Percentiles rank a stretch among this genome's conserved stretches.
These are phyloP conservation scores for Diospyros lotus DNA, from an alignment of 148 eudicot genomes.

Conservation along the genomic window DNA sequence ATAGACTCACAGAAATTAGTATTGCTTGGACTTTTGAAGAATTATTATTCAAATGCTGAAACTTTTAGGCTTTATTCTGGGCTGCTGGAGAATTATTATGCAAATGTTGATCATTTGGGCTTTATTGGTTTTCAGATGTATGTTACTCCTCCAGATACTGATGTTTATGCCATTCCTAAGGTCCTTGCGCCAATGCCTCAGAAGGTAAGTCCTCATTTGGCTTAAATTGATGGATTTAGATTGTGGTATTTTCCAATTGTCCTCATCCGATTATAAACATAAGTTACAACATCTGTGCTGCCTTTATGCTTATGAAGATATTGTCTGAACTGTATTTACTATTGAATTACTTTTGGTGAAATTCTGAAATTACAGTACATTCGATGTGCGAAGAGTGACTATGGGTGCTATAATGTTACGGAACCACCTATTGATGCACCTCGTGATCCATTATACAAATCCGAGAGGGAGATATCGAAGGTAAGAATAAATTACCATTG, in stretches of 20 bases:
- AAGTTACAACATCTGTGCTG: no score
- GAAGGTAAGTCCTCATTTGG: conserved; percentile 40
- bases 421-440: conserved; percentile 98
- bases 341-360: neutral
- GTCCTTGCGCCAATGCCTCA: conserved; percentile 98
- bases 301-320: neutral
- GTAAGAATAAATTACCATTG: conserved; percentile 24
- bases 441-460: conserved; percentile 94
- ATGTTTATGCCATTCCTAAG: conserved; percentile 80
- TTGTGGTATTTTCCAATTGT: no score
- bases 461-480: conserved; percentile 81
- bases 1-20: no score
- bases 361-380: conserved; percentile 57
- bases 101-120: neutral
- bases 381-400: conserved; percentile 91
- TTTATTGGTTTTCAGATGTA: conserved; percentile 61
- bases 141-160: conserved; percentile 96
- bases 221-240: no score
- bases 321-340: neutral
- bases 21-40: no score
- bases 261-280: no score
- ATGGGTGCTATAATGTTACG: conserved; percentile 82
- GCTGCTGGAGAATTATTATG: neutral
- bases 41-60: no score
- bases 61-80: neutral